A percentile compares a stretch with the other conserved stretches of the same genome.
phyloP scores from a whole-genome alignment of 1,284 basidiomycete species.

The Ceratorhiza oryzae-sativae region DNA sequence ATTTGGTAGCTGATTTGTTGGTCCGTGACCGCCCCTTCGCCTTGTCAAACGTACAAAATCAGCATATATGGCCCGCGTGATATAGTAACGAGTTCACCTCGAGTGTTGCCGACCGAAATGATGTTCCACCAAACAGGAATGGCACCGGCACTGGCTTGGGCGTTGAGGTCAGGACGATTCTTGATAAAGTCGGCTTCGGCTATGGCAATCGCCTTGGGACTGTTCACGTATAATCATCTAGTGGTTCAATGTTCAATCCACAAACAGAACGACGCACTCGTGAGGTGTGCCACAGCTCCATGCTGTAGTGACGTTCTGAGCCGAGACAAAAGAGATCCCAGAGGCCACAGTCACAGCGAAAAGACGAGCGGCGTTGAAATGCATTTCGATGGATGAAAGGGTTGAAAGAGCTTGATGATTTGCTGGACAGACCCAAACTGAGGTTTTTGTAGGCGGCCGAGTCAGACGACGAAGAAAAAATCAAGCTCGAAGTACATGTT shows the following conservation, averaged over 20 bases:
- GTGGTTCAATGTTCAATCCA: no score
- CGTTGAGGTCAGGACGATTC: no score
- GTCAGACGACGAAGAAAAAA: not conserved
- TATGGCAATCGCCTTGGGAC: not conserved
- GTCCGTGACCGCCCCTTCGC: not conserved
- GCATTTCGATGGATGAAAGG: not conserved
- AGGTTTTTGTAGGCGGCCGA: not conserved
- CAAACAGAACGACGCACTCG: not conserved
- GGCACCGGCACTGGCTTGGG: no score
- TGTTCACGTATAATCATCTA: not conserved
- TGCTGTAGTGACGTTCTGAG: not conserved
- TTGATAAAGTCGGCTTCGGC: not conserved
- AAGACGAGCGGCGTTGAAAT: not conserved
- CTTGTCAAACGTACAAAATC: not conserved
- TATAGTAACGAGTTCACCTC: not conserved
- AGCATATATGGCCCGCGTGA: no score
- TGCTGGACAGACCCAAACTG: not conserved
- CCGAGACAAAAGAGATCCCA: not conserved
- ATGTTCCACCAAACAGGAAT: not conserved
- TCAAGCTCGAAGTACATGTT: not conserved
- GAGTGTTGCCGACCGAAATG: no score
- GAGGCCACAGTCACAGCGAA: not conserved
- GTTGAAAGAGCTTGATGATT: not conserved
- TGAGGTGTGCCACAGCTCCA: not conserved
- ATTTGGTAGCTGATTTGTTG: not conserved